Evolutionary conservation across 78 protist species (phyloP), one percentile per base, ranked within the genome.

Genomic region (Cavenderia fasciculata): DNA sequence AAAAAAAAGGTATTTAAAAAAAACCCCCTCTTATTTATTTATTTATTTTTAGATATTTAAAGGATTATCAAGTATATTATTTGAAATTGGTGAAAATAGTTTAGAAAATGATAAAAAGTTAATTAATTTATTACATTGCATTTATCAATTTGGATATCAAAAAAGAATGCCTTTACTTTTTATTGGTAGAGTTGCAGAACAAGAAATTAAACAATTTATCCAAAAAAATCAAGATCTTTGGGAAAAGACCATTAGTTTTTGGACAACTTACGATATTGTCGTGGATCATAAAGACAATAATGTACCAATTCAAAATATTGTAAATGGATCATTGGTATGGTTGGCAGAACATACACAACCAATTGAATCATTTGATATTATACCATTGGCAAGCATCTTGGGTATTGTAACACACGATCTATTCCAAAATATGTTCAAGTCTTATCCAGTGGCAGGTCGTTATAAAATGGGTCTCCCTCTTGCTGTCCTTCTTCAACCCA

Each of bases 351-450:
- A 54, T 21, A 44, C 90, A 2, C 44, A 33, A 3, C 57, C 68
- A 16, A 56, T 82, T 19, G 70, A 59, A 16, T 19, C 61, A n/a
- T 16, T 56, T 6, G 90, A 82, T 6, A 49, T 68, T 1, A 51
- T 62, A 31, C 74, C 74, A 19, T 21, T 82, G 6, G 29, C 78
- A 2, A 36, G 70, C 1, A 51, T 82, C 29, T 21, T 82, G 11
- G 90, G 68, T 4, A 34, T 25, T 0, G 54, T 82, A 7, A 23
- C 73, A 5, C 36, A 40, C 61, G 23, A 36, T 4, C 38, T 52
- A 43, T 29, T 56, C 14, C 34, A 31, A 21, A 12, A 68, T 18
- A 31, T 82, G 31, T 36, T 59, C 38, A 19, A 49, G 2, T 62
- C 44, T 38, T 63, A 38, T 49, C 25, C 18, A 29, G 31, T 40